Conservation (phyloP, 371 early-diverging fungal genomes). For the Thermomucor indicae-seudaticae region DNA sequence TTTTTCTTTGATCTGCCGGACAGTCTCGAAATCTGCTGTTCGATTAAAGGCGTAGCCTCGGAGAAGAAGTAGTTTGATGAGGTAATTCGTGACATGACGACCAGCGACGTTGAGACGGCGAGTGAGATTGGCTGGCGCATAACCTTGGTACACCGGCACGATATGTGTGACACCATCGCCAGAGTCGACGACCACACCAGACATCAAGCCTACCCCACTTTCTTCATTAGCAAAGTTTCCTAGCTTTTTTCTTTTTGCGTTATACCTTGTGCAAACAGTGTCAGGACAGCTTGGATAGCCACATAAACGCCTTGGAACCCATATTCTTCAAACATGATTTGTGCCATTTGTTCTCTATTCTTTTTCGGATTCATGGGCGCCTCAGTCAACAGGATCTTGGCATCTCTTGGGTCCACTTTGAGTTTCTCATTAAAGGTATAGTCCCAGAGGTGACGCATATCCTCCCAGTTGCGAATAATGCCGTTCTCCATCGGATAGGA, state of each 20-base stretch:
- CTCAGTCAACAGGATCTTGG: slow-evolving; percentile 93
- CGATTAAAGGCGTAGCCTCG: slow-evolving; percentile 97
- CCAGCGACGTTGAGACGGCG: slow-evolving; percentile 95
- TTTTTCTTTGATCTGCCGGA: slow-evolving; percentile 96
- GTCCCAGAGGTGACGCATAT: slow-evolving; percentile 97
- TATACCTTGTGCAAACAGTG: slow-evolving; percentile 94
- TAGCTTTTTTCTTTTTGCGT: not conserved
- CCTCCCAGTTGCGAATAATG: slow-evolving; percentile 97
- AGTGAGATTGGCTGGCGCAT: slow-evolving; percentile 87
- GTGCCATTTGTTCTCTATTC: slow-evolving; percentile 91
- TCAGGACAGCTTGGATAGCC: slow-evolving; percentile 96
- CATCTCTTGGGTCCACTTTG: slow-evolving; percentile 79
- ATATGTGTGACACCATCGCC: slow-evolving; percentile 99
- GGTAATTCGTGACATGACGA: slow-evolving; percentile 93
- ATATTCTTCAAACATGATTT: slow-evolving; percentile 95
- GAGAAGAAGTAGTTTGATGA: slow-evolving; percentile 89
- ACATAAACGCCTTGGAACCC: slow-evolving; percentile 92
- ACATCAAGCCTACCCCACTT: slow-evolving; percentile 66
- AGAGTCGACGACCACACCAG: slow-evolving; percentile 97
- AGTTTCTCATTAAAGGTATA: slow-evolving; percentile 94
- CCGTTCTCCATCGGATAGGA: slow-evolving; percentile 98
- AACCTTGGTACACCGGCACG: slow-evolving; percentile 96
- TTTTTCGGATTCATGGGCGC: slow-evolving; percentile 93
- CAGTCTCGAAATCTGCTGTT: slow-evolving; percentile 97
- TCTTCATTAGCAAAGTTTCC: not conserved